Percentiles rank a stretch among this genome's conserved stretches.
These are phyloP conservation scores for Inga leiocalycina DNA, from an alignment of 306 rosid species.

Conservation along the genomic window DNA sequence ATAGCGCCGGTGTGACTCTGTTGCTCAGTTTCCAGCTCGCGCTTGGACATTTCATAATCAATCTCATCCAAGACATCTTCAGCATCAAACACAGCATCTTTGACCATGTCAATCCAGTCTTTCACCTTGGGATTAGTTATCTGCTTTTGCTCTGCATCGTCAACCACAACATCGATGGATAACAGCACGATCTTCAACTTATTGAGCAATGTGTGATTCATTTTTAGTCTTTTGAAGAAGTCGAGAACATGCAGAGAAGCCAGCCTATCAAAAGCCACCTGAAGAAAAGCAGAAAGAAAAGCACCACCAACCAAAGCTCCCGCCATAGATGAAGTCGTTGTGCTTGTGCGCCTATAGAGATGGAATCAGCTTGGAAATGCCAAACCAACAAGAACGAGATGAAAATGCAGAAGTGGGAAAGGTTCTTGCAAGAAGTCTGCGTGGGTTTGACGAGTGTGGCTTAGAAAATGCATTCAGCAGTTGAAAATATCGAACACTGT, in stretches of 20 bases:
- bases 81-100: constrained; percentile 13
- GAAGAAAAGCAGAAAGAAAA: constrained; percentile 34
- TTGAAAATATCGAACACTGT: not conserved
- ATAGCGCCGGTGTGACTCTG: too few relatives aligned
- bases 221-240: not conserved
- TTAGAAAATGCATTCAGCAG: not conserved
- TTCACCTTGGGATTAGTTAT: not conserved
- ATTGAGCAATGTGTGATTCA: not conserved
- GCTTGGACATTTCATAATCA: not conserved
- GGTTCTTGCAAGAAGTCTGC: not conserved
- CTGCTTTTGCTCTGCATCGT: constrained; percentile 37
- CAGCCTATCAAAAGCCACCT: constrained; percentile 26
- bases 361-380: not conserved
- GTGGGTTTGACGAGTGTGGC: not conserved
- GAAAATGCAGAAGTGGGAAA: not conserved
- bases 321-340: constrained; percentile 16
- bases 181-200: constrained; percentile 10
- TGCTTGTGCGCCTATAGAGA: not conserved
- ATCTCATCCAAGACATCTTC: constrained; percentile 18
- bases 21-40: constrained; percentile 20
- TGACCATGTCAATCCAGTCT: constrained; percentile 25
- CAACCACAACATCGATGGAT: not conserved
- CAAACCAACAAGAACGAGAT: not conserved
- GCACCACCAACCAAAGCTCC: constrained; percentile 25
- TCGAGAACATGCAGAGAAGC: constrained; percentile 1